Base-by-base conservation (phyloP, 2,329 filamentous ascomycete genomes). In the Diaporthe australafricana region DNA sequence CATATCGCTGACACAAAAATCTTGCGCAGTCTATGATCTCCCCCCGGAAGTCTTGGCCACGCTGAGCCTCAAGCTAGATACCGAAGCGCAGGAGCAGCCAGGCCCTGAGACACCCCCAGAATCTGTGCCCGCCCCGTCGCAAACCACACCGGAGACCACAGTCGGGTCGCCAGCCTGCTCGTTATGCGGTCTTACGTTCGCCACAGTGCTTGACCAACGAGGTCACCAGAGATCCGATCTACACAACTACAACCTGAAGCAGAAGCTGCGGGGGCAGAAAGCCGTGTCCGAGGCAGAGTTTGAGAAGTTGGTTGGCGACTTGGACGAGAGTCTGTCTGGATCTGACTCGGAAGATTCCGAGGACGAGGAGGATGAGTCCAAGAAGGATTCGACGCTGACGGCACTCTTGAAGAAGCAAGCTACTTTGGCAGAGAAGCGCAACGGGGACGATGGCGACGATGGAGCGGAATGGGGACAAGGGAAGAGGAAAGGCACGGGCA, bases 241-340 rank as follows among this genome's bases (percentile, higher is more conserved):
- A 62, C 96, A 99, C 81, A 89, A 92, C 75, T 99, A 98, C 84
- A 99, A 99, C 80, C 84, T 98, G 73, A 98, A 98, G 83, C 93
- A 96, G 80, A 97, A 94, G 84, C 84, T 98, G 70, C 91, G 94
- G 57, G 94, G 94, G 0, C 87, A 87, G 71, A 88, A 87, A 12
- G 83, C 93, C 0, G 92, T 98, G 1, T 89, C 90, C 1, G 96
- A 99, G 79, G 81, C 79, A 9, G 95, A 98, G 42, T 99, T 99
- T 76, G 94, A 96, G 80, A 94, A 92, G 79, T 87, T 98, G 8
- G 87, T 98, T 9, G 94, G 91, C 45, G 90, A 96, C 72, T 85
- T 99, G 42, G 94, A 98, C 76, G 96, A 99, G 85, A 96, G 93
- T 78, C 88, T 97, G 72, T 98, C 96, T 1, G 96, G 97, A 17